A percentile compares a stretch with the other conserved stretches of the same genome.
Conservation (phyloP, 2,329 filamentous ascomycete species). For the Botryotinia globosa region DNA sequence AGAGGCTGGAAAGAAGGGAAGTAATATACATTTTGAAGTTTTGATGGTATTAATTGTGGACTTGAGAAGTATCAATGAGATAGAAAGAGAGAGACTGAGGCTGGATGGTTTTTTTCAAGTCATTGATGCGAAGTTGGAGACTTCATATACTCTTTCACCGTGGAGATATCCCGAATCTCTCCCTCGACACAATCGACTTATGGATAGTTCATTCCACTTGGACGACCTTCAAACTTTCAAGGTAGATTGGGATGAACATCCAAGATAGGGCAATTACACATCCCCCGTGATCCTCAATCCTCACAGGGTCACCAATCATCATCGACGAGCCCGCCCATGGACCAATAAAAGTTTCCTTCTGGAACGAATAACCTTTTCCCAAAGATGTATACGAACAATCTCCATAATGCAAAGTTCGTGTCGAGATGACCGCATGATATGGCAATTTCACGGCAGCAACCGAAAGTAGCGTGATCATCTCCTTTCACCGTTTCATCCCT, state of each 20-base stretch:
- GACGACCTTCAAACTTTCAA: background rate
- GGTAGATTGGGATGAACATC: background rate
- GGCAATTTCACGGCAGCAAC: background rate
- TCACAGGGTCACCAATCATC: background rate
- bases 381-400: background rate
- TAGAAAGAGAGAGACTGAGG: slow-evolving; percentile 5
- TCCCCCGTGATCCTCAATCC: background rate
- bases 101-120: background rate
- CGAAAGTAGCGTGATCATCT: background rate
- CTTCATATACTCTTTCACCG: slow-evolving; percentile 1
- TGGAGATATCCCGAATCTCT: background rate
- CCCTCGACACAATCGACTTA: background rate
- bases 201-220: background rate
- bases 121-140: background rate
- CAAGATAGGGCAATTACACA: background rate
- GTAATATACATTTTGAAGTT: slow-evolving; percentile 6
- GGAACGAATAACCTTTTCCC: background rate
- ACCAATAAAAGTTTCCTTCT: background rate
- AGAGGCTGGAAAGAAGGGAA: slow-evolving; percentile 5
- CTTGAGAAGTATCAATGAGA: background rate
- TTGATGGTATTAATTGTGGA: background rate
- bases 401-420: background rate
- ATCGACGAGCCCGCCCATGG: background rate
- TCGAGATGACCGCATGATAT: background rate
- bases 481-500: background rate